Percentiles rank a stretch among this genome's conserved stretches.
phyloP scores from a whole-genome alignment of 768 basidiomycete species.

The Suillus luteus region DNA sequence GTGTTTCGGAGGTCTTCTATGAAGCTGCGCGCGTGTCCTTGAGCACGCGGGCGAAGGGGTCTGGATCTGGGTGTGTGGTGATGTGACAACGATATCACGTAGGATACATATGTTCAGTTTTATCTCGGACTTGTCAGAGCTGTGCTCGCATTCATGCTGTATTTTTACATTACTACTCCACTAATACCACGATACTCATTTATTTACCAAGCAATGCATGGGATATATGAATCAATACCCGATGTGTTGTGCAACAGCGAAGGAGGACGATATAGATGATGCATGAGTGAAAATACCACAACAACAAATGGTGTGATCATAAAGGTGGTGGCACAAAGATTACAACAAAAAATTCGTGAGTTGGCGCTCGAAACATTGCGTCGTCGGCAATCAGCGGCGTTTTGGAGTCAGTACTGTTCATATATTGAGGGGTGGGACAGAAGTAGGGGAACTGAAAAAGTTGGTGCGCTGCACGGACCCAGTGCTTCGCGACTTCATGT shows the following conservation, averaged over 20 bases:
- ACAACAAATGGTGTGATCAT: conserved; percentile 1
- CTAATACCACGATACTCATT: conserved; percentile 4
- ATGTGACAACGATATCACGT: conserved; percentile 43
- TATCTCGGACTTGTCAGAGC: conserved; percentile 4
- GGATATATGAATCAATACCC: conserved; percentile 4
- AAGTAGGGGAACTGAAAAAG: conserved; percentile 38
- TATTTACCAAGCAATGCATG: conserved; percentile 4
- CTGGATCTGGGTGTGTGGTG: conserved; percentile 57
- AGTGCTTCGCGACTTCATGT: conserved; percentile 59
- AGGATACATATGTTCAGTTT: conserved; percentile 4
- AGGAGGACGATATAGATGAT: conserved; percentile 2
- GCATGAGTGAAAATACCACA: not conserved
- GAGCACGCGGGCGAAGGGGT: conserved; percentile 68
- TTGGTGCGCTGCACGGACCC: conserved; percentile 53
- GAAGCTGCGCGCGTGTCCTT: conserved; percentile 88
- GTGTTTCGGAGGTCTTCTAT: conserved; percentile 90
- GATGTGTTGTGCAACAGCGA: not conserved
- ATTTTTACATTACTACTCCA: conserved; percentile 9
- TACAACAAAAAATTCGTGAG: conserved; percentile 5
- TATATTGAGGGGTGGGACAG: conserved; percentile 31
- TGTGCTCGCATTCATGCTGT: conserved; percentile 8
- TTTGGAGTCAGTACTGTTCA: conserved; percentile 17
- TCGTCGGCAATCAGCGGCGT: not conserved
- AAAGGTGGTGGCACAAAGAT: conserved; percentile 7
- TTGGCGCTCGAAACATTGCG: not conserved